Percentiles rank a stretch among this genome's conserved stretches.
phyloP scores from a whole-genome alignment of 2,329 filamentous ascomycete species.

The Aphanoascus verrucosus region DNA sequence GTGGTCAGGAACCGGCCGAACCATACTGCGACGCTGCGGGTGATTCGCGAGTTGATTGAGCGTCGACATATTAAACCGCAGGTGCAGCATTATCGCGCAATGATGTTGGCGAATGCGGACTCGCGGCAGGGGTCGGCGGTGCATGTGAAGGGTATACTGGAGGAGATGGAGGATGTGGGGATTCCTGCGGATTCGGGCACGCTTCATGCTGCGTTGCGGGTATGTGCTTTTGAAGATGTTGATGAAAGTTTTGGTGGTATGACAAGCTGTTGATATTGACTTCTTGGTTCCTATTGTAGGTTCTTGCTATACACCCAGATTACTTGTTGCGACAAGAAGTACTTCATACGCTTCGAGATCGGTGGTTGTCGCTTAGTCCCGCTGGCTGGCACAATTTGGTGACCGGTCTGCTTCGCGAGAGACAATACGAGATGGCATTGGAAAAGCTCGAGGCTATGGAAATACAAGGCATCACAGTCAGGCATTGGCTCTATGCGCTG shows the following conservation, averaged over 20 bases:
- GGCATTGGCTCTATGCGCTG: constrained; percentile 67
- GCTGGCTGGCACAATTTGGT: constrained; percentile 57
- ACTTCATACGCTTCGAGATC: constrained; percentile 51
- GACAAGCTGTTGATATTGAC: not conserved
- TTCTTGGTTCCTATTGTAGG: constrained; percentile 33
- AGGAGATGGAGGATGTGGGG: constrained; percentile 56
- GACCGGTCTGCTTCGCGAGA: constrained; percentile 66
- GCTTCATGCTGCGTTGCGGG: constrained; percentile 62
- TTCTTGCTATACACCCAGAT: constrained; percentile 73
- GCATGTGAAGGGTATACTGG: constrained; percentile 52
- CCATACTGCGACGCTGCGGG: constrained; percentile 22
- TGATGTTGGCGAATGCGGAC: constrained; percentile 62
- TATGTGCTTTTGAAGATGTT: constrained; percentile 25
- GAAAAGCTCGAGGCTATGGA: constrained; percentile 58
- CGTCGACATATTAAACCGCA: constrained; percentile 29
- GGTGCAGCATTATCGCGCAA: constrained; percentile 52
- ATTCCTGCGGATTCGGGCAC: constrained; percentile 55
- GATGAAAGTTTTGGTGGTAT: not conserved
- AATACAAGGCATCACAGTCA: constrained; percentile 44
- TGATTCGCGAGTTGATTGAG: constrained; percentile 31
- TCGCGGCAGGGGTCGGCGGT: constrained; percentile 54
- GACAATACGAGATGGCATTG: constrained; percentile 71
- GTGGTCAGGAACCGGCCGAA: constrained; percentile 20
- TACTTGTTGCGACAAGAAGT: constrained; percentile 63
- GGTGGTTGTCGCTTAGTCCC: constrained; percentile 56